Evolutionary conservation across 2,329 filamentous ascomycete species (phyloP), one percentile per base, ranked within the genome.

Genomic region (Sporothrix dimorphospora): DNA sequence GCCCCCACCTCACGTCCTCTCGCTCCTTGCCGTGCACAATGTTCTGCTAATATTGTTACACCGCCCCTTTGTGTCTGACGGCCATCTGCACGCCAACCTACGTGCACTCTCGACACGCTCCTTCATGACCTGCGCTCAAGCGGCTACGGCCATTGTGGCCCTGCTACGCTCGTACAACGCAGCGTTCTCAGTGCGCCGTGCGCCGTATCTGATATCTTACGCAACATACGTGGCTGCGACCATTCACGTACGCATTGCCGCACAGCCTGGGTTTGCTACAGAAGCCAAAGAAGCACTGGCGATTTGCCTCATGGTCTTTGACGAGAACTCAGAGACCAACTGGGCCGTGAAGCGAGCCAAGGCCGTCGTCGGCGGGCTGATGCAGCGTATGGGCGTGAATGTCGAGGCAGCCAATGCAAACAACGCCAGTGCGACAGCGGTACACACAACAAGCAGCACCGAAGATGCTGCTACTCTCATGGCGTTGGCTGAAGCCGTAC

Each of bases 161-260:
- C 53, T 75, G 4, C 49, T 80, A 4, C 76, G 78, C 0, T 75
- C 79, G 12, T 85, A 84, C 69, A 79, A 80, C 55, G 77, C 78
- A 1, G 78, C 79, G 0, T 83, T 84, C 53, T 81, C 80, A 0
- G 77, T 84, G 0, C 79, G 81, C 0, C 67, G 81, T 12, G 84
- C 86, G 0, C 86, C 86, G 0, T 88, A 88, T 71, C 78, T 88
- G 1, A 82, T 88, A 21, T 86, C 84, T 0, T 89, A 89, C 75
- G 85, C 87, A 0, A 87, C 85, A 0, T 89, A 88, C 72, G 85
- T 87, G 0, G 82, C 82, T 4, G 85, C 85, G 0, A 88, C 85
- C 0, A 87, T 88, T 21, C 83, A 85, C 68, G 83, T 83, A 0
- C 84, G 85, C 3, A 84, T 85, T 6, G 85, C 86, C 0, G 84